Conservation (phyloP, 1,284 basidiomycete genomes). For the Coniferiporia sulphurascens region DNA sequence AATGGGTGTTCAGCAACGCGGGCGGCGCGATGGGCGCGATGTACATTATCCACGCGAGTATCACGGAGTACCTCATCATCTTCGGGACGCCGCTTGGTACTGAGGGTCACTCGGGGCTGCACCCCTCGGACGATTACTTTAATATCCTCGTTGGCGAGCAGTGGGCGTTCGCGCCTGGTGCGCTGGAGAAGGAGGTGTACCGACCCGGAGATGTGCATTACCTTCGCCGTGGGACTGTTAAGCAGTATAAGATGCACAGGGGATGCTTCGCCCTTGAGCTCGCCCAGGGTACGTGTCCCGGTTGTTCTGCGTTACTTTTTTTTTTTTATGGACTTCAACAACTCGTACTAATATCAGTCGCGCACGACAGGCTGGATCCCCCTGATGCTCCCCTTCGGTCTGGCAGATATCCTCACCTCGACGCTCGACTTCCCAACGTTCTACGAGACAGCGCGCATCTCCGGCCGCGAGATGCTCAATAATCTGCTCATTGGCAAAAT, state of each 20-base stretch:
- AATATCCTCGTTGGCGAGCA: conserved; percentile 92
- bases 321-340: background rate
- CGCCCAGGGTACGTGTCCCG: conserved; percentile 65
- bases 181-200: conserved; percentile 82
- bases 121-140: conserved; percentile 98
- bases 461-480: conserved; percentile 75
- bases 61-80: conserved; percentile 92
- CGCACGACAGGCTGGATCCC: conserved; percentile 76
- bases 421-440: conserved; percentile 87
- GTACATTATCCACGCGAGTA: conserved; percentile 93
- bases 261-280: conserved; percentile 96
- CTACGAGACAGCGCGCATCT: conserved; percentile 75
- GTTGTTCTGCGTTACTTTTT: background rate
- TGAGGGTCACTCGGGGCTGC: conserved; percentile 91
- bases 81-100: conserved; percentile 96
- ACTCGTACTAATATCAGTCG: background rate
- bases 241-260: conserved; percentile 98
- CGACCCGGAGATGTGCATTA: conserved; percentile 80
- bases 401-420: conserved; percentile 82
- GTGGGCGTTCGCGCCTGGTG: conserved; percentile 84
- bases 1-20: conserved; percentile 98
- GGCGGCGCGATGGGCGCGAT: conserved; percentile 98
- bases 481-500: conserved; percentile 89
- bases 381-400: conserved; percentile 88
- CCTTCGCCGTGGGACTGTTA: conserved; percentile 76